A percentile compares a stretch with the other conserved stretches of the same genome.
Conservation (phyloP, 2,329 filamentous ascomycete species). For the Ramularia endophylla region DNA sequence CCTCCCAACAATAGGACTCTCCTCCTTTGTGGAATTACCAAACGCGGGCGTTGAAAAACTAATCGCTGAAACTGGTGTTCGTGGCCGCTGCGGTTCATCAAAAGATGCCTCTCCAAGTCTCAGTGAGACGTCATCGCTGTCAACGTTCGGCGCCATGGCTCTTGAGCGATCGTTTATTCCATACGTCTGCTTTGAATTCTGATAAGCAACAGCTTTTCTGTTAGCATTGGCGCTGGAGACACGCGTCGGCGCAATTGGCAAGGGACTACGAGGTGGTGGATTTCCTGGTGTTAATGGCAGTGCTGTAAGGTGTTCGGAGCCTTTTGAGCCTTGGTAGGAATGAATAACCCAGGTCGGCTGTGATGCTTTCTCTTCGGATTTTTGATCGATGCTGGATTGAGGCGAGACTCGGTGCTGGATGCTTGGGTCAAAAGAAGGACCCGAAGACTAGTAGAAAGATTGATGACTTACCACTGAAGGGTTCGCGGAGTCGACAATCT, state of each 20-base stretch:
- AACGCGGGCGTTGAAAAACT: background rate
- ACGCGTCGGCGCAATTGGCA: constrained; percentile 4
- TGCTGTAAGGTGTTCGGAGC: too few relatives aligned
- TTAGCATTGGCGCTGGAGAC: constrained; percentile 3
- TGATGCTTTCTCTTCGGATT: too few relatives aligned
- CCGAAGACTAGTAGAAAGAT: background rate
- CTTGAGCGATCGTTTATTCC: background rate
- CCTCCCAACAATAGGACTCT: constrained; percentile 5
- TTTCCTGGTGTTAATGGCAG: background rate
- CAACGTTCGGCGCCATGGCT: background rate
- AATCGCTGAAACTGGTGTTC: background rate
- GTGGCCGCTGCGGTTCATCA: constrained; percentile 9
- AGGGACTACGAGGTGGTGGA: background rate
- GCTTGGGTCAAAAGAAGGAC: too few relatives aligned
- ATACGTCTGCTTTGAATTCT: constrained; percentile 2
- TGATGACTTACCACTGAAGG: background rate
- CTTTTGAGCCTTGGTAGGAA: too few relatives aligned
- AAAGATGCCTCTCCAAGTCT: constrained; percentile 6
- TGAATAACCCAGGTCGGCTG: too few relatives aligned
- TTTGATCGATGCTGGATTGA: too few relatives aligned
- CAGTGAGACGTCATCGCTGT: constrained; percentile 1
- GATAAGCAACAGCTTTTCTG: background rate
- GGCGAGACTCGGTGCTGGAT: too few relatives aligned
- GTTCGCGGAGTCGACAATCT: too few relatives aligned
- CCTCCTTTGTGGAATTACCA: background rate